A percentile compares a stretch with the other conserved stretches of the same genome.
phyloP scores from a whole-genome alignment of 768 basidiomycete genomes.

The Rhodocollybia butyracea region DNA sequence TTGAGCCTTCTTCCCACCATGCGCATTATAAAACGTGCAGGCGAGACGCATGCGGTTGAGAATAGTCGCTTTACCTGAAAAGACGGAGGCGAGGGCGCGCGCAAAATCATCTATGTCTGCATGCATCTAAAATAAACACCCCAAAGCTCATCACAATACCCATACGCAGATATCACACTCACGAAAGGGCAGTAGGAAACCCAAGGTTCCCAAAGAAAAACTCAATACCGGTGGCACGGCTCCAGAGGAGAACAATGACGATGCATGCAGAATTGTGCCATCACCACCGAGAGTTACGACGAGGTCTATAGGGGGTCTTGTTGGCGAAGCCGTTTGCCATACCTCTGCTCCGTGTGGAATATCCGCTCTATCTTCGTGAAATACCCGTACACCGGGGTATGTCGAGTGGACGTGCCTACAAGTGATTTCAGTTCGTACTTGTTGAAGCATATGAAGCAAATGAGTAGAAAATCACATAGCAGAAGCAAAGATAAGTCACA shows the following conservation, averaged over 20 bases:
- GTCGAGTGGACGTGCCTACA: constrained; percentile 52
- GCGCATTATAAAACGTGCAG: constrained; percentile 68
- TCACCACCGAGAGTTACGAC: constrained; percentile 93
- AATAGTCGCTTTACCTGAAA: constrained; percentile 75
- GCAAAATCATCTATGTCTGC: constrained; percentile 67
- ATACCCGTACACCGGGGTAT: constrained; percentile 61
- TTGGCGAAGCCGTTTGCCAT: constrained; percentile 58
- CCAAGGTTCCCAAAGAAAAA: constrained; percentile 91
- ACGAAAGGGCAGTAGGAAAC: constrained; percentile 94
- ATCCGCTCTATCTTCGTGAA: constrained; percentile 63
- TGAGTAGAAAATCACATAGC: too few species aligned
- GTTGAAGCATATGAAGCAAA: neutral
- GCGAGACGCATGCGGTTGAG: constrained; percentile 89
- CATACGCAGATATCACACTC: too few species aligned
- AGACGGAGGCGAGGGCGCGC: constrained; percentile 76
- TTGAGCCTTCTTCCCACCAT: constrained; percentile 54
- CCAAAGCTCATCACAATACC: too few species aligned
- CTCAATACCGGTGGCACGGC: constrained; percentile 90
- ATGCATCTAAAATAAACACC: neutral
- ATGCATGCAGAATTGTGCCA: constrained; percentile 92
- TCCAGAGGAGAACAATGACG: constrained; percentile 85
- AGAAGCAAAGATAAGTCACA: too few species aligned
- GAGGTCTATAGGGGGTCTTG: constrained; percentile 54
- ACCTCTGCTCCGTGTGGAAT: constrained; percentile 61
- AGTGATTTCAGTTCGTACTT: neutral